Evolutionary conservation across 176 grass and related monocot species (phyloP).

Genomic region (Coix lacrymajobi): DNA sequence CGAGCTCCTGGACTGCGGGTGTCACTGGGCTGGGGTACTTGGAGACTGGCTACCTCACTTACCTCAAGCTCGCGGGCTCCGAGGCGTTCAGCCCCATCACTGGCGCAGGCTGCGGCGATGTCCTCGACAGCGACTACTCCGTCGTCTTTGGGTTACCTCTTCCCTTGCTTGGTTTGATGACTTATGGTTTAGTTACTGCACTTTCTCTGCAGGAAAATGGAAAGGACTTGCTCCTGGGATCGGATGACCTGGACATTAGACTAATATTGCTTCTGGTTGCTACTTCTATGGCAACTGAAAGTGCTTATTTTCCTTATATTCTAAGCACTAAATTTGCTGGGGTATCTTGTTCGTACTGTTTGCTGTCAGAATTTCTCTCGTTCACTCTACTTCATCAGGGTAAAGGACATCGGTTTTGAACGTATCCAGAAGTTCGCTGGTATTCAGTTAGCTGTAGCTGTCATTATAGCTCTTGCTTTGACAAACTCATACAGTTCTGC

Average conservation of each 20-base stretch:
- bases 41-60: no score
- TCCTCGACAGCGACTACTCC: slow-evolving; percentile 80
- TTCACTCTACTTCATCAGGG: slow-evolving; percentile 71
- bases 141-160: slow-evolving; percentile 71
- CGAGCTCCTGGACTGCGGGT: slow-evolving; percentile 52
- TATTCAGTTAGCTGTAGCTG: slow-evolving; percentile 65
- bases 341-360: no score
- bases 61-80: slow-evolving; percentile 68
- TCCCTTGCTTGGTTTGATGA: slow-evolving; percentile 54
- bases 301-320: slow-evolving; percentile 86
- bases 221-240: slow-evolving; percentile 44
- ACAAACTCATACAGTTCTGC: no score
- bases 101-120: slow-evolving; percentile 55
- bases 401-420: slow-evolving; percentile 75
- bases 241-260: slow-evolving; percentile 47
- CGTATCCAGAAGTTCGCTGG: slow-evolving; percentile 60
- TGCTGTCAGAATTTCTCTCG: slow-evolving; percentile 71
- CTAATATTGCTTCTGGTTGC: slow-evolving; percentile 60
- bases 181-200: slow-evolving; percentile 58
- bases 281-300: slow-evolving; percentile 84
- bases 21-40: slow-evolving; percentile 54
- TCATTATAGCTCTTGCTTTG: slow-evolving; percentile 57
- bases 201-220: slow-evolving; percentile 67
- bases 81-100: slow-evolving; percentile 74
- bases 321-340: slow-evolving; percentile 75